Percentiles rank a stretch among this genome's conserved stretches.
Conservation (phyloP, 805 yeast species). For the Saccharomycopsis fodiens region DNA sequence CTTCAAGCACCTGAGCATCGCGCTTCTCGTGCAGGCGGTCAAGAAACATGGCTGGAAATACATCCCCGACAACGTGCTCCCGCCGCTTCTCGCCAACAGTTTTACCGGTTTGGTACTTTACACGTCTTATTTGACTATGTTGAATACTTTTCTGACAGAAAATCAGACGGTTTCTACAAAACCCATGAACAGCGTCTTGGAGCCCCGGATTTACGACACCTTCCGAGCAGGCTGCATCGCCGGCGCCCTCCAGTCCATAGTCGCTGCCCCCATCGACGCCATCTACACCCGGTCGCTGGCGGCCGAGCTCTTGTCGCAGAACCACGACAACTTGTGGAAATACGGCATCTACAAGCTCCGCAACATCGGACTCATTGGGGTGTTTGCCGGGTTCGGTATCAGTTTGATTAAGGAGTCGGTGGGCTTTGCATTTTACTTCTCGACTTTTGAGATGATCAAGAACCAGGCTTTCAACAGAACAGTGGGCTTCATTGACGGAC, state of each 20-base stretch:
- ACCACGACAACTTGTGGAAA: conserved; percentile 65
- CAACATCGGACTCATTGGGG: conserved; percentile 74
- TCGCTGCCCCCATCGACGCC: conserved; percentile 92
- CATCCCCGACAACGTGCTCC: conserved; percentile 71
- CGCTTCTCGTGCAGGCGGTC: conserved; percentile 63
- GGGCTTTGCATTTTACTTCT: conserved; percentile 82
- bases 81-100: conserved; percentile 84
- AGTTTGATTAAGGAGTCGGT: conserved; percentile 67
- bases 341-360: conserved; percentile 63
- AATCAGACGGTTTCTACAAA: conserved; percentile 23
- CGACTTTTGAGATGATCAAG: conserved; percentile 72
- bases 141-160: conserved; percentile 29
- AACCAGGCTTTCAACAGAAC: conserved; percentile 52
- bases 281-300: conserved; percentile 75
- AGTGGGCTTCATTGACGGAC: conserved; percentile 36
- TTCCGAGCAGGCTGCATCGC: conserved; percentile 78
- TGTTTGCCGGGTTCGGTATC: conserved; percentile 83
- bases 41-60: conserved; percentile 78
- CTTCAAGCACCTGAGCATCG: conserved; percentile 72
- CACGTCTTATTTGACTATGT: conserved; percentile 63
- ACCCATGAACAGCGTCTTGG: conserved; percentile 20
- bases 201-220: conserved; percentile 43
- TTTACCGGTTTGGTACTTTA: conserved; percentile 83
- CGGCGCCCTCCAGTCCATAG: conserved; percentile 80
- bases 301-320: conserved; percentile 50